Evolutionary conservation across 495 filamentous ascomycete species (phyloP).

Genomic region (Podospora pseudoanserina): DNA sequence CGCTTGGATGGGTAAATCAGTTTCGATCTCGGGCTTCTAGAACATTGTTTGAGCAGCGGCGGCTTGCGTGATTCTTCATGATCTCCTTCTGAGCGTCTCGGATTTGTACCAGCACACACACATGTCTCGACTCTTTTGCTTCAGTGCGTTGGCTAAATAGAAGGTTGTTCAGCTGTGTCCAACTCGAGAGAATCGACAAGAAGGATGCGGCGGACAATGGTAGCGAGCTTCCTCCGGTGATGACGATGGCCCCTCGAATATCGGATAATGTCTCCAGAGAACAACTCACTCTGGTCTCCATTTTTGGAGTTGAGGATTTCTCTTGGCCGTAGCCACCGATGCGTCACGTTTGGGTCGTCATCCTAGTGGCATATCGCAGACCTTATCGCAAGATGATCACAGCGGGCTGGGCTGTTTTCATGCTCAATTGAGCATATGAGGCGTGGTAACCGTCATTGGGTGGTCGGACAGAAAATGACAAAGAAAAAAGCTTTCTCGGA

Average conservation of each 20-base stretch:
- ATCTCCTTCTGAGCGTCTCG: conserved; percentile 19
- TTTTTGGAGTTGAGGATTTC: neutral
- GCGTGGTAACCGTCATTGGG: no score
- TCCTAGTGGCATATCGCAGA: neutral
- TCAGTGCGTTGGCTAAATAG: conserved; percentile 5
- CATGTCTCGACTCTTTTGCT: conserved; percentile 3
- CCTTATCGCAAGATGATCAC: neutral
- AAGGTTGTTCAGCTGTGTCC: neutral
- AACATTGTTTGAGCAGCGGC: conserved; percentile 14
- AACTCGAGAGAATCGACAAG: neutral
- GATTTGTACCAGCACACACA: conserved; percentile 12
- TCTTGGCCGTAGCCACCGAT: neutral
- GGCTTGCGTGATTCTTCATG: conserved; percentile 10
- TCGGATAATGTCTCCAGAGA: conserved; percentile 14
- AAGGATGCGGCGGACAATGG: conserved; percentile 8
- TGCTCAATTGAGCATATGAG: neutral
- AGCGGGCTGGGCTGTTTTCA: neutral
- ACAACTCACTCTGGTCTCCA: neutral
- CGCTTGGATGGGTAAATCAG: conserved; percentile 18
- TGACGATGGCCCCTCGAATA: conserved; percentile 13
- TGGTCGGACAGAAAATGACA: neutral
- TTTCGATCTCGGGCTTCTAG: conserved; percentile 13
- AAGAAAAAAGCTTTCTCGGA: neutral
- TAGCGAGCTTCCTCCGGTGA: neutral
- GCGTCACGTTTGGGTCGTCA: neutral